These are phyloP conservation scores for Mimosa bimucronata DNA, from an alignment of 306 rosid species.

Conservation along the genomic window DNA sequence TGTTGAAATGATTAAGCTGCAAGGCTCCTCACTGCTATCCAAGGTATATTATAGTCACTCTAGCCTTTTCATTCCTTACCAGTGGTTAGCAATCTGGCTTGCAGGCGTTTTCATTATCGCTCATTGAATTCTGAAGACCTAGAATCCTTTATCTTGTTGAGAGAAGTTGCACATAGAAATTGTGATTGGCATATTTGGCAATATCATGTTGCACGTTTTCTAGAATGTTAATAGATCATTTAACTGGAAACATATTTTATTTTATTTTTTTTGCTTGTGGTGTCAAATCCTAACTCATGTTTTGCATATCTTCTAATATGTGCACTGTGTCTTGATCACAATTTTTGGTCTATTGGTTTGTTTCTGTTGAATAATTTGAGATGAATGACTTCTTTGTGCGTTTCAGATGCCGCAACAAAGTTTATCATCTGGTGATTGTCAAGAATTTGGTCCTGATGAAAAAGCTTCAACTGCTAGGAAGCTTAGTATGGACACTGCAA, in stretches of 20 bases:
- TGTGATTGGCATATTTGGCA: neutral
- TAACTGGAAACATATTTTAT: constrained; percentile 31
- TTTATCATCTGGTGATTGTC: constrained; percentile 65
- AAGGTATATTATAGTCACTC: constrained; percentile 57
- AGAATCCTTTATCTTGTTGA: constrained; percentile 9
- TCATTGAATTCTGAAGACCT: constrained; percentile 24
- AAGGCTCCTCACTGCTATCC: constrained; percentile 54
- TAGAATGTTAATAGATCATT: constrained; percentile 29
- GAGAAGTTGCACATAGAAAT: neutral
- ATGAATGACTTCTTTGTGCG: constrained; percentile 44
- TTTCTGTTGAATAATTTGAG: constrained; percentile 37
- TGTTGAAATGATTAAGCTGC: constrained; percentile 77
- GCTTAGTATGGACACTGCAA: constrained; percentile 71
- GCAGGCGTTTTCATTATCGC: constrained; percentile 11
- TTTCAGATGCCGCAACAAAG: constrained; percentile 66
- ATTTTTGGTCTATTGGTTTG: neutral
- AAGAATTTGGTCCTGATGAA: constrained; percentile 69
- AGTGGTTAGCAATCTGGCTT: constrained; percentile 24
- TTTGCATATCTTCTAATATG: constrained; percentile 27
- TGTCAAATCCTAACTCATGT: constrained; percentile 6
- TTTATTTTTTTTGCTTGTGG: constrained; percentile 23
- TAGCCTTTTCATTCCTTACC: constrained; percentile 15
- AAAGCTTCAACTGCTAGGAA: constrained; percentile 58
- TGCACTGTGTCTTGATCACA: constrained; percentile 13
- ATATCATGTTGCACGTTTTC: neutral